Conservation (phyloP, 306 rosid species). For the Senna tora region DNA sequence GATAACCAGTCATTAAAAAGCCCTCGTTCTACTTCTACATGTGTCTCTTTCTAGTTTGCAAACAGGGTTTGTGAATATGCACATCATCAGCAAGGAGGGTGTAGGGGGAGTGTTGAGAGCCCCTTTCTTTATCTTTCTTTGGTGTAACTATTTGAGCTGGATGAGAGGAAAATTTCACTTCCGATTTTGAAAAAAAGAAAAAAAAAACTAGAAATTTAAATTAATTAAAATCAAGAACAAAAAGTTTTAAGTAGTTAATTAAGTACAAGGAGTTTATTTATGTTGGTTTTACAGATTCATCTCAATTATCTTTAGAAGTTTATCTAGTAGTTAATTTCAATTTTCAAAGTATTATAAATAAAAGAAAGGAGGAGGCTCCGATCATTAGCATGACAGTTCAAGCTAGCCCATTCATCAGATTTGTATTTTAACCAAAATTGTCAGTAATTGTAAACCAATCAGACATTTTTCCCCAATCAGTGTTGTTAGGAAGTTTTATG, state of each 20-base stretch:
- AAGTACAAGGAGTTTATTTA: neutral
- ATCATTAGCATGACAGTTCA: neutral
- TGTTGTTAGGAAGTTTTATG: neutral
- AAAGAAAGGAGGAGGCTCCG: neutral
- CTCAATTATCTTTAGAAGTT: neutral
- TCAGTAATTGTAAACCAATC: neutral
- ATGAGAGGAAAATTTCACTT: too few species aligned
- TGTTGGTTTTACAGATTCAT: neutral
- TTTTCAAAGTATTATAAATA: neutral
- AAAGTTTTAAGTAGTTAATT: too few species aligned
- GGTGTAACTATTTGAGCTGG: too few species aligned
- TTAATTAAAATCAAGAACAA: too few species aligned
- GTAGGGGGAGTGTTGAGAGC: neutral
- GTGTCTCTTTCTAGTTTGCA: neutral
- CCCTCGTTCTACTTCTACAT: neutral
- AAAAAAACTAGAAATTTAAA: too few species aligned
- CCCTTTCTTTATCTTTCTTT: too few species aligned
- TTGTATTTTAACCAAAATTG: neutral
- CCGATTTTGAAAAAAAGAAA: too few species aligned
- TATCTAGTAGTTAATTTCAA: neutral
- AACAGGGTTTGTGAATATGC: neutral
- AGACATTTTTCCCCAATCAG: neutral
- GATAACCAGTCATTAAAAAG: constrained; percentile 17
- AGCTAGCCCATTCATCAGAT: neutral
- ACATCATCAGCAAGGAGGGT: neutral